Evolutionary conservation across 805 yeast genomes (phyloP).

Genomic region (Cyberlindnera saturnus): DNA sequence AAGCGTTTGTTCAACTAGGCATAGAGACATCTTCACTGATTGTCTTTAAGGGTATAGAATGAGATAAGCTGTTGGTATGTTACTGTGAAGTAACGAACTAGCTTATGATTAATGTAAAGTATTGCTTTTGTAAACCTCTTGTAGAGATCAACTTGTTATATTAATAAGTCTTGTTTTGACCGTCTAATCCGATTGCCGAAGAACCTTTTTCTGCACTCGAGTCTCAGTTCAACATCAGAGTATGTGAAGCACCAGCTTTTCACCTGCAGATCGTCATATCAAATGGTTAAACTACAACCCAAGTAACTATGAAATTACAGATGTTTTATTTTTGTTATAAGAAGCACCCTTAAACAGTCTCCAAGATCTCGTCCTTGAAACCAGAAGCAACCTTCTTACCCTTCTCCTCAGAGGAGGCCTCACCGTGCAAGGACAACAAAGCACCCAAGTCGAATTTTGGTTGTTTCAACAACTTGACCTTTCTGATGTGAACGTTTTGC

Average conservation of each 20-base stretch:
- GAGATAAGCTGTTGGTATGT: not conserved
- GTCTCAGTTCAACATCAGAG: too few species aligned
- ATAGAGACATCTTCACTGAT: not conserved
- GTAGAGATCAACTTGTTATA: not conserved
- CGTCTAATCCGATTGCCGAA: too few species aligned
- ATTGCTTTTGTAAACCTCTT: not conserved
- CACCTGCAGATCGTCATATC: too few species aligned
- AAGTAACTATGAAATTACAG: not conserved
- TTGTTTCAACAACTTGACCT: conserved; percentile 96
- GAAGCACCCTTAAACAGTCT: conserved; percentile 85
- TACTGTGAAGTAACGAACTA: not conserved
- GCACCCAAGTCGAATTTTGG: conserved; percentile 98
- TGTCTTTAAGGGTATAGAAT: not conserved
- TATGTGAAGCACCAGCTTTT: too few species aligned
- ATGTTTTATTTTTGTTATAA: not conserved
- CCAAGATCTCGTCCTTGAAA: conserved; percentile 98
- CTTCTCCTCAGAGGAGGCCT: conserved; percentile 87
- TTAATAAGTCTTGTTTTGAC: not conserved
- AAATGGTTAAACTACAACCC: not conserved
- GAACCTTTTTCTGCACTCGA: too few species aligned
- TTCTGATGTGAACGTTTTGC: conserved; percentile 98
- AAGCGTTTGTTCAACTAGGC: conserved; percentile 75
- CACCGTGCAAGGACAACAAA: conserved; percentile 96
- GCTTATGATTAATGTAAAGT: not conserved
- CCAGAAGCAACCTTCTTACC: conserved; percentile 90